These are phyloP conservation scores for Trichosporon asahii DNA, from an alignment of 1,284 basidiomycete species.

Conservation along the genomic window DNA sequence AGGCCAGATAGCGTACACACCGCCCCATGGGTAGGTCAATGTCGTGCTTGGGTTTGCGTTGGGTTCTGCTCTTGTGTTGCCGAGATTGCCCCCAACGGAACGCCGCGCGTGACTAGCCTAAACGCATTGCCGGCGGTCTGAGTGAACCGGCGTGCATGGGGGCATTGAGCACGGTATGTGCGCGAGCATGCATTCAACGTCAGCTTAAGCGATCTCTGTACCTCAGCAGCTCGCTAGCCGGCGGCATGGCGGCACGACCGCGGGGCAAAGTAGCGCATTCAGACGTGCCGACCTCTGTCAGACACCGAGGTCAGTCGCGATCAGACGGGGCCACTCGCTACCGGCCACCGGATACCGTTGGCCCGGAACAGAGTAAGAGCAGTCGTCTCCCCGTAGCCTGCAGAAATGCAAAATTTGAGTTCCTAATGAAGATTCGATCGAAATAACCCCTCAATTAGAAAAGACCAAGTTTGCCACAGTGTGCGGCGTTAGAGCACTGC, in stretches of 20 bases:
- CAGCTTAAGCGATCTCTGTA: background rate
- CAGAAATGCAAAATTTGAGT: slow-evolving; percentile 5
- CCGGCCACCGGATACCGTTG: background rate
- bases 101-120: background rate
- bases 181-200: background rate
- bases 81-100: slow-evolving; percentile 1
- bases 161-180: background rate
- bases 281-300: background rate
- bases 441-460: background rate
- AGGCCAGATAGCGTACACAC: background rate
- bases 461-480: background rate
- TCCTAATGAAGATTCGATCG: background rate
- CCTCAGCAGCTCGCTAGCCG: background rate
- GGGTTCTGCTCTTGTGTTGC: background rate
- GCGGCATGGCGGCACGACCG: background rate
- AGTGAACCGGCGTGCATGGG: background rate
- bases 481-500: slow-evolving; percentile 1
- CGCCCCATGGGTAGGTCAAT: background rate
- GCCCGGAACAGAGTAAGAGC: background rate
- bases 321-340: background rate
- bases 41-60: background rate
- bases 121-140: background rate
- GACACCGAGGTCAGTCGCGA: background rate
- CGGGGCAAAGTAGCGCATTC: background rate
- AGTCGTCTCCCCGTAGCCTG: background rate